Evolutionary conservation across 768 basidiomycete genomes (phyloP).

Genomic region (Lactifluus volemus): DNA sequence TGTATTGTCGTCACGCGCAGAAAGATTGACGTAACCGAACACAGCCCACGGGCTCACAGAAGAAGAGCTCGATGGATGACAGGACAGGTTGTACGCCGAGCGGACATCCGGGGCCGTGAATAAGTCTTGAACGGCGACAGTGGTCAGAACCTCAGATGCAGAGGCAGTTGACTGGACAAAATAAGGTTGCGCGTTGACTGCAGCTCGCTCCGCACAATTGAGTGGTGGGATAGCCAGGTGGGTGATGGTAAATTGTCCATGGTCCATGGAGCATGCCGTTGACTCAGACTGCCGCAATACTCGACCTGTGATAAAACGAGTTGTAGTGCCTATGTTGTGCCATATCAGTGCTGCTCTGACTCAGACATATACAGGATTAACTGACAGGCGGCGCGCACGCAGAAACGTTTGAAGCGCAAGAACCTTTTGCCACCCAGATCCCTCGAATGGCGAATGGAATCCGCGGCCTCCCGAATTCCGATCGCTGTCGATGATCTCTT

Average conservation of each 20-base stretch:
- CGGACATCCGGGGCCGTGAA: not conserved
- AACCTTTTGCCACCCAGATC: not conserved
- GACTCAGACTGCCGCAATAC: not conserved
- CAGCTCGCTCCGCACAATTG: not conserved
- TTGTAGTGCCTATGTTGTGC: not conserved
- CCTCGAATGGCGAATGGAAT: not conserved
- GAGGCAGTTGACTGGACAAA: slow-evolving; percentile 13
- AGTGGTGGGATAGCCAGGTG: not conserved
- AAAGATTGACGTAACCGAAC: not conserved
- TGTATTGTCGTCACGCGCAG: not conserved
- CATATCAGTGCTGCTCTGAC: not conserved
- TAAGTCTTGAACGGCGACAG: slow-evolving; percentile 8
- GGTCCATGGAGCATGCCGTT: not conserved
- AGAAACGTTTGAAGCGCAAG: not conserved
- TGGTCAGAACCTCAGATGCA: slow-evolving; percentile 8
- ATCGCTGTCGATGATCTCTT: not conserved
- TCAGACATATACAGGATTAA: not conserved
- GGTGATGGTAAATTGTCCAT: not conserved
- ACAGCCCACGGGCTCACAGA: not conserved
- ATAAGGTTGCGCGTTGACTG: not conserved
- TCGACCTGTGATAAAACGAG: not conserved
- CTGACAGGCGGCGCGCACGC: not conserved
- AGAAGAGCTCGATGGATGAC: not conserved
- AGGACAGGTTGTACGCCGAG: not conserved
- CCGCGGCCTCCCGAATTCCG: not conserved